Conservation (phyloP, 2,329 filamentous ascomycete genomes). For the Colletotrichum melonis region DNA sequence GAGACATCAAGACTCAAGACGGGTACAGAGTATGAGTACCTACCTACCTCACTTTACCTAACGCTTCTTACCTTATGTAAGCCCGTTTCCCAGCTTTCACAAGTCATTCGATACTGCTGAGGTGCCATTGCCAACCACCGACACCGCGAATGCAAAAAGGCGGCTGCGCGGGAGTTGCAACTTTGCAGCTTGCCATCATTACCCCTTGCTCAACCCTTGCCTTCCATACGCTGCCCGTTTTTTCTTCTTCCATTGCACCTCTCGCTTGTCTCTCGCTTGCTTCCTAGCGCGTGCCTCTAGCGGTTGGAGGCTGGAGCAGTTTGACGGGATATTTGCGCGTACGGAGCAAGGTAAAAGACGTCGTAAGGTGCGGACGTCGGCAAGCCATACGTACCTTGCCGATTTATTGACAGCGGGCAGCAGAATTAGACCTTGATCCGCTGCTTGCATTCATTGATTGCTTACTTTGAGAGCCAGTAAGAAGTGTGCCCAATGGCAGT, state of each 20-base stretch:
- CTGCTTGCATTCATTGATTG: neutral
- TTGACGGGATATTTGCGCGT: conserved; percentile 1
- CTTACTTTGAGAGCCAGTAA: neutral
- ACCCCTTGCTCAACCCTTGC: neutral
- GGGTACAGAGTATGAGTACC: too few species aligned
- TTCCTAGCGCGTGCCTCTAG: conserved; percentile 22
- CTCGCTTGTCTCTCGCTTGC: conserved; percentile 18
- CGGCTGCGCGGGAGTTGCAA: too few species aligned
- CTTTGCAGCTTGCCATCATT: neutral
- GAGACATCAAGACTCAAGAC: neutral
- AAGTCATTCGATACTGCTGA: neutral
- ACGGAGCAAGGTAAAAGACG: neutral
- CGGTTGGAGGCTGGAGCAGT: neutral
- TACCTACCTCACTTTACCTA: neutral
- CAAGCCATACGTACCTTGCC: neutral
- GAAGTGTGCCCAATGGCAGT: neutral
- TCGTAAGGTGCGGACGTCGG: neutral
- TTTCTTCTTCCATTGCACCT: neutral
- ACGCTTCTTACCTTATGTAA: too few species aligned
- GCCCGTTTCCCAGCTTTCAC: too few species aligned
- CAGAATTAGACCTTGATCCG: neutral
- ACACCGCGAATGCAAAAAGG: neutral
- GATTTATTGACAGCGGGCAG: neutral
- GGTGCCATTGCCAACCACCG: neutral
- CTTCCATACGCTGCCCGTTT: neutral